Evolutionary conservation across 2,329 filamentous ascomycete species (phyloP), one percentile per base, ranked within the genome.

Genomic region (Dactylellina parvicollis): DNA sequence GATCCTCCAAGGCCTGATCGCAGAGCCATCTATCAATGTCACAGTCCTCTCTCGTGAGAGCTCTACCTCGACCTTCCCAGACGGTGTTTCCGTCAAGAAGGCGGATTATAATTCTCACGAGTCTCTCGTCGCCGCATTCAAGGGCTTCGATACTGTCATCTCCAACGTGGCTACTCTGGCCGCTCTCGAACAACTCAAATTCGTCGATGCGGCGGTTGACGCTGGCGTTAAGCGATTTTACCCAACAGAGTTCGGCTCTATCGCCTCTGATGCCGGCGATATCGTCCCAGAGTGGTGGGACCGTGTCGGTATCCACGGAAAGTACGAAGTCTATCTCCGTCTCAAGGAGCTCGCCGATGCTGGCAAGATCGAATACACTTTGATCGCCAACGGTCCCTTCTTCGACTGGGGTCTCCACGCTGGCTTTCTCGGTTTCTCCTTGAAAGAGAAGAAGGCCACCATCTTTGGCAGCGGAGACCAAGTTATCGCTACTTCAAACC

Each of bases 141-240:
- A 82, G 49, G 85, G 84, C 38, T 84, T 87, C 66, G 87, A 89
- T 74, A 87, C 84, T 0, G 81, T 89, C 16, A 78, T 89, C 26
- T 81, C 82, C 1, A 80, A 83, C 0, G 79, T 87, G 40, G 83
- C 81, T 5, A 81, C 80, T 12, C 75, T 76, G 1, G 80, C 80
- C 20, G 78, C 83, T 9, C 79, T 77, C 1, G 78, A 84, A 0
- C 86, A 88, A 76, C 81, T 81, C 50, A 80, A 80, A 12, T 80
- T 89, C 47, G 82, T 89, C 46, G 84, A 89, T 30, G 88, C 87
- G 0, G 84, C 87, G 30, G 80, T 86, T 26, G 83, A 83, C 2
- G 86, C 86, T 0, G 86, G 86, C 0, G 87, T 90, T 4, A 84
- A 85, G 75, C 83, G 86, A 4, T 88, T 87, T 77, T 83, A 88